phyloP scores from a whole-genome alignment of 164 flowering plant species.

The Cinnamomum micranthum region DNA sequence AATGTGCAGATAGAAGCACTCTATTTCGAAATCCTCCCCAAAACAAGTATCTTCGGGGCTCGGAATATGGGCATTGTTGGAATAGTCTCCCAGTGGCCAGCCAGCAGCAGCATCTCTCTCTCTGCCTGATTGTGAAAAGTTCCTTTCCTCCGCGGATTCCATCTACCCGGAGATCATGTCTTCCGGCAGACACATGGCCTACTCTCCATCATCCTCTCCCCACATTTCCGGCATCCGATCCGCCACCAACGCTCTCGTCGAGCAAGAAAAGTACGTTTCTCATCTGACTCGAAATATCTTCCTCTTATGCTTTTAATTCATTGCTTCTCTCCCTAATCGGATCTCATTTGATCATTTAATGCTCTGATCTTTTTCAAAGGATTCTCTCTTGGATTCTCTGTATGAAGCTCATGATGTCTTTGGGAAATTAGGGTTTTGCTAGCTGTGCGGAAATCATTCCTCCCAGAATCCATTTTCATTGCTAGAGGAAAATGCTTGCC shows the following conservation, averaged over 20 bases:
- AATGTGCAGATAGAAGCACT: no score
- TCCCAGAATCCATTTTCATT: no score
- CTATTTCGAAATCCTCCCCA: no score
- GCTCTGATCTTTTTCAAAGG: not conserved
- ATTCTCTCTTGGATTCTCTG: not conserved
- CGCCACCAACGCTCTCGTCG: conserved; percentile 53
- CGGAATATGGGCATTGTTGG: no score
- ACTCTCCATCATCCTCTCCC: conserved; percentile 92
- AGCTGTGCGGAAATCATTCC: not conserved
- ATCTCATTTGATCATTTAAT: not conserved
- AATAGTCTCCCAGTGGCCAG: no score
- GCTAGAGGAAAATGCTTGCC: no score
- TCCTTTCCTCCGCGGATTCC: conserved; percentile 10
- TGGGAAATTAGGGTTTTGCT: not conserved
- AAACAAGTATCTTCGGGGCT: no score
- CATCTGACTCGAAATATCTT: not conserved
- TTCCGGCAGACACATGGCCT: conserved; percentile 87
- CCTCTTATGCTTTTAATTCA: not conserved
- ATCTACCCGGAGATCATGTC: conserved; percentile 37
- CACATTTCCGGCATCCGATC: conserved; percentile 68
- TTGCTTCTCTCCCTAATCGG: not conserved
- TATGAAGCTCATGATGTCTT: not conserved
- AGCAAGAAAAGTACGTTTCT: conserved; percentile 73
- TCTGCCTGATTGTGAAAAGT: no score
- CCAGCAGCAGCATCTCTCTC: no score